Conservation (phyloP, 139 green algal species). For the Chlamydomonas incerta region DNA sequence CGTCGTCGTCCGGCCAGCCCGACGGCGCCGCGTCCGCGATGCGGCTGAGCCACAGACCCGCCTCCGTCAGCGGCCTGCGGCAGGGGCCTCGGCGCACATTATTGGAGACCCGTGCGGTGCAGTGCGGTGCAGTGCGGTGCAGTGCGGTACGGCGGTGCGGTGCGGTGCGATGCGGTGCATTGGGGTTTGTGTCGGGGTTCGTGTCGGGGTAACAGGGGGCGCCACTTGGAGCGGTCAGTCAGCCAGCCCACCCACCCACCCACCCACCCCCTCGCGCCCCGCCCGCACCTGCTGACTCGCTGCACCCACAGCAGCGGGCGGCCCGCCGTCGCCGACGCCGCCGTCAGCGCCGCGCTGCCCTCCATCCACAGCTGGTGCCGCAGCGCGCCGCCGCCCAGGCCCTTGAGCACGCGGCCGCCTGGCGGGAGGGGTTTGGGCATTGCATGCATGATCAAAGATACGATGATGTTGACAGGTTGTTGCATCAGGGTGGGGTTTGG, state of each 20-base stretch:
- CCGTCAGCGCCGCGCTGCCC: slow-evolving; percentile 29
- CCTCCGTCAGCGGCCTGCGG: slow-evolving; percentile 27
- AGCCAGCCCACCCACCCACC: too few relatives aligned
- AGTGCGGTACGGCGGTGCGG: too few relatives aligned
- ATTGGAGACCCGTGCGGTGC: too few relatives aligned
- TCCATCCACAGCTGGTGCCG: slow-evolving; percentile 39
- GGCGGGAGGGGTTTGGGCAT: too few relatives aligned
- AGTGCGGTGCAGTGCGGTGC: not conserved
- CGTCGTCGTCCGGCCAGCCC: slow-evolving; percentile 5
- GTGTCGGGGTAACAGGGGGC: too few relatives aligned
- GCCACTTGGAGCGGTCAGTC: too few relatives aligned
- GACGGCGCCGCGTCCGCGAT: not conserved
- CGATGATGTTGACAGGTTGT: too few relatives aligned
- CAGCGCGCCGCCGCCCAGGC: slow-evolving; percentile 27
- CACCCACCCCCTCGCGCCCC: not conserved
- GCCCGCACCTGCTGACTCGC: not conserved
- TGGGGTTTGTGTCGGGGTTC: too few relatives aligned
- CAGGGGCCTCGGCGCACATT: too few relatives aligned
- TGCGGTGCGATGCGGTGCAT: not conserved
- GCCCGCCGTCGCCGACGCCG: not conserved
- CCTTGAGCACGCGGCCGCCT: not conserved
- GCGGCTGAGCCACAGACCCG: not conserved
- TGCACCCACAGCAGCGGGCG: slow-evolving; percentile 31
- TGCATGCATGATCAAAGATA: too few relatives aligned
- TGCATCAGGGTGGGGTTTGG: too few relatives aligned